Evolutionary conservation across 495 filamentous ascomycete genomes (phyloP).

Genomic region (Aspergillus sclerotioniger): DNA sequence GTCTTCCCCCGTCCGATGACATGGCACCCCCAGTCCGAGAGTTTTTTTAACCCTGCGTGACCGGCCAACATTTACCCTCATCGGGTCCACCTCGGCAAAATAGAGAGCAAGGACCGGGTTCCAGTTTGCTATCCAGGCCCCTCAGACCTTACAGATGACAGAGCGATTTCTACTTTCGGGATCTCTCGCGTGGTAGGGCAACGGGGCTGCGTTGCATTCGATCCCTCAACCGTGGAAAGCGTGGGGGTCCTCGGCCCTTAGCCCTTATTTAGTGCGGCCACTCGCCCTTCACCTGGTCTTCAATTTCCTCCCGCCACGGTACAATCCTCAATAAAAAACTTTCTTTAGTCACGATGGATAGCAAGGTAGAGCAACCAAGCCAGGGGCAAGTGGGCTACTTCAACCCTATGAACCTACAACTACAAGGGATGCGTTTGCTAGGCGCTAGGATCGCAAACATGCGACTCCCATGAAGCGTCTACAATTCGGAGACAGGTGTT

Average conservation of each 20-base stretch:
- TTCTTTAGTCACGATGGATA: background rate
- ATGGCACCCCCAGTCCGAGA: too few relatives aligned
- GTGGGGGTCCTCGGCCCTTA: background rate
- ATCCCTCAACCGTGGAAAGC: background rate
- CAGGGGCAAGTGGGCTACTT: background rate
- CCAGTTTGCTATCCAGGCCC: background rate
- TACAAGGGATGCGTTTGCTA: too few relatives aligned
- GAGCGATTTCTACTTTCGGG: background rate
- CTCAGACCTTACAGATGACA: background rate
- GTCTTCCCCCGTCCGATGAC: background rate
- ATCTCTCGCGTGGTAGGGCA: background rate
- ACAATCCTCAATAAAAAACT: background rate
- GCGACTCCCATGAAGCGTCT: too few relatives aligned
- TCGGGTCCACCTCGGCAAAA: background rate
- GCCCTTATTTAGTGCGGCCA: background rate
- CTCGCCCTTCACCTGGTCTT: background rate
- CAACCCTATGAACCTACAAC: background rate
- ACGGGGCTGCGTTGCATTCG: too few relatives aligned
- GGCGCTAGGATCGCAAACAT: too few relatives aligned
- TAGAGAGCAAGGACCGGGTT: background rate
- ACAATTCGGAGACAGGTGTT: background rate
- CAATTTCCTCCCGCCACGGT: background rate
- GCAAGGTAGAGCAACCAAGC: background rate
- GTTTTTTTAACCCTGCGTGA: too few relatives aligned
- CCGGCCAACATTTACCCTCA: background rate